phyloP scores from a whole-genome alignment of 345 rosid genomes.

The Bruguiera sexangula region DNA sequence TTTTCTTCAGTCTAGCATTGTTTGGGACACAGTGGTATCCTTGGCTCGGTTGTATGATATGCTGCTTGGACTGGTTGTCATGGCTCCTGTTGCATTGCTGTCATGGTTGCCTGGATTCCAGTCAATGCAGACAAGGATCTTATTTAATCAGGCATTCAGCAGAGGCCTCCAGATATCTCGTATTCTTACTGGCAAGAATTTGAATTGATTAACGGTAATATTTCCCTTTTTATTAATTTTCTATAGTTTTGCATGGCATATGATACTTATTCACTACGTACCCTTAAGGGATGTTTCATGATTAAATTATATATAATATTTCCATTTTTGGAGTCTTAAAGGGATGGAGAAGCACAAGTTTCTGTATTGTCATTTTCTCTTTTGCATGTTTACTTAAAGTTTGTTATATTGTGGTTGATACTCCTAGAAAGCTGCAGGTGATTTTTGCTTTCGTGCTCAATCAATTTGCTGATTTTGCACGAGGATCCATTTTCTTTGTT shows the following conservation, averaged over 20 bases:
- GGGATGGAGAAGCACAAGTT: too few species aligned
- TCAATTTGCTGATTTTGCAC: too few species aligned
- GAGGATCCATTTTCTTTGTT: too few species aligned
- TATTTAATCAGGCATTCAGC: conserved; percentile 88
- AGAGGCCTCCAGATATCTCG: conserved; percentile 86
- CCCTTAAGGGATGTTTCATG: too few species aligned
- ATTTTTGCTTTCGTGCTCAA: too few species aligned
- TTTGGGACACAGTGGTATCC: conserved; percentile 76
- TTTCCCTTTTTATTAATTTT: too few species aligned
- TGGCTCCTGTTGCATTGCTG: conserved; percentile 73
- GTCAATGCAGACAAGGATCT: conserved; percentile 81
- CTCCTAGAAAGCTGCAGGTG: too few species aligned
- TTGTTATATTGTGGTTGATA: too few species aligned
- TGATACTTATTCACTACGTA: neutral
- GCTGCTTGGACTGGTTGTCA: conserved; percentile 66
- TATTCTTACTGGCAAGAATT: conserved; percentile 68
- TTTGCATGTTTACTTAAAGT: too few species aligned
- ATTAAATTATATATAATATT: too few species aligned
- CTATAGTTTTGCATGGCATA: neutral
- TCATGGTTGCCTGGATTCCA: conserved; percentile 95
- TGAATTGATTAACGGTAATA: conserved; percentile 21
- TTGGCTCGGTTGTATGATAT: conserved; percentile 80
- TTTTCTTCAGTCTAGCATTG: conserved; percentile 38
- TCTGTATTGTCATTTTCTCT: too few species aligned
- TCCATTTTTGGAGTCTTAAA: too few species aligned